Conservation (phyloP, 176 grass and related monocot species). For the Alloteropsis semialata region DNA sequence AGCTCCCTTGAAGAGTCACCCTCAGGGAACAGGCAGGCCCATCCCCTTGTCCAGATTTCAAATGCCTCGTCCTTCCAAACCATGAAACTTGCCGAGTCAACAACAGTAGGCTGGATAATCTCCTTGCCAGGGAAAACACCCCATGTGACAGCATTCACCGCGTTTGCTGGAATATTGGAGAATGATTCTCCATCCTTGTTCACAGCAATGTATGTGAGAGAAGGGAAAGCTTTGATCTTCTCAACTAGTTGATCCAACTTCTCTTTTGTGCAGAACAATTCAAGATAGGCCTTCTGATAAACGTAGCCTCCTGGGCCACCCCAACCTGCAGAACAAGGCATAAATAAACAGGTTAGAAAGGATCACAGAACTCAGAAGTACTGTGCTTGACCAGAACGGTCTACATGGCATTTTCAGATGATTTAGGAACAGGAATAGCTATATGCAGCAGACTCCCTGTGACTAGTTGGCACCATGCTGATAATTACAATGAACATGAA, state of each 20-base stretch:
- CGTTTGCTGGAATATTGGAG: conserved; percentile 50
- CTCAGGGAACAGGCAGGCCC: conserved; percentile 62
- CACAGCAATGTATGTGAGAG: conserved; percentile 69
- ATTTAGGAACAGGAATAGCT: background rate
- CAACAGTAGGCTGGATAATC: conserved; percentile 76
- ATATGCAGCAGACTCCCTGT: background rate
- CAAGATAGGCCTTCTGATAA: conserved; percentile 85
- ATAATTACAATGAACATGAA: background rate
- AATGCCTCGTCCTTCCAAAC: conserved; percentile 93
- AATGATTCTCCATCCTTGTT: conserved; percentile 56
- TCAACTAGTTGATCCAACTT: conserved; percentile 58
- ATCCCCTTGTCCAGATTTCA: conserved; percentile 74
- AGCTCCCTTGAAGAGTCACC: conserved; percentile 61
- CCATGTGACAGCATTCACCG: conserved; percentile 86
- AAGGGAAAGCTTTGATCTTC: conserved; percentile 60
- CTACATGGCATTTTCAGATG: background rate
- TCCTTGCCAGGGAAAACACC: conserved; percentile 81
- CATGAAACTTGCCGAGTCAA: conserved; percentile 70
- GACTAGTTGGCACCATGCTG: background rate
- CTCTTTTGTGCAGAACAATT: conserved; percentile 77
- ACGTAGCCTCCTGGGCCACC: conserved; percentile 75
- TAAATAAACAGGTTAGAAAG: background rate
- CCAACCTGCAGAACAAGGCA: conserved; percentile 58
- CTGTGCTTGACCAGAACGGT: background rate
- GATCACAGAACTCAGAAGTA: background rate